Evolutionary conservation across 805 yeast species (phyloP), one percentile per base, ranked within the genome.

Genomic region (Saturnispora halmiae): DNA sequence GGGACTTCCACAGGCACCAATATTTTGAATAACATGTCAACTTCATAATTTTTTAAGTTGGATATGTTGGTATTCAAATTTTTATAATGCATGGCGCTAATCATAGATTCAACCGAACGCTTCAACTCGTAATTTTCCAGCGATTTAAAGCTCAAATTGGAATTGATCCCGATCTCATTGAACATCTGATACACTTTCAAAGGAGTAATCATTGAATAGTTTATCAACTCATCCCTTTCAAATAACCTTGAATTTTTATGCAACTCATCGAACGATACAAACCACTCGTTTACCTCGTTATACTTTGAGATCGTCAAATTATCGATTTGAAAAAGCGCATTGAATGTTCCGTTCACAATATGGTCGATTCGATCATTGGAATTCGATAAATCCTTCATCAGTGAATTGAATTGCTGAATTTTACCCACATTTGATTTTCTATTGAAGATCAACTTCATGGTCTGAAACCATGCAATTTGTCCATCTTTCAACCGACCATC

Each of bases 271-370:
- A 78, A 73, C 54, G 82, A 83, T 48, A 61, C 71, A 22, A 83
- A 54, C 95, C 95, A 88, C 46, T 84, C 92, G 31, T 82, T 72
- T 7, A 86, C 62, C 20, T 58, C 63, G 11, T 72, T 58, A 0
- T 94, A 82, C 48, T 79, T 79, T 7, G 49, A 48, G 21, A 84
- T 59, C 35, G 76, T 65, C 41, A 74, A 22, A 28, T 30, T 79
- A 48, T 84, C 94, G 32, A 37, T 11, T 19, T 42, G 44, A 24
- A 74, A 77, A 44, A 75, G 69, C 21, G 70, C 58, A 37, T 79
- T 72, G 59, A 85, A 87, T 53, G 88, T 81, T 1, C 92, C 87
- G 43, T 69, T 67, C 6, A 80, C 56, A 4, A 88, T 74, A 51
- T 74, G 80, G 41, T 83, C 95, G 40, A 69, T 64, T n/a, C 51